Percentiles rank a stretch among this genome's conserved stretches.
phyloP scores from a whole-genome alignment of 1,139 yeast genomes.

The Lodderomyces orthopsilosis region DNA sequence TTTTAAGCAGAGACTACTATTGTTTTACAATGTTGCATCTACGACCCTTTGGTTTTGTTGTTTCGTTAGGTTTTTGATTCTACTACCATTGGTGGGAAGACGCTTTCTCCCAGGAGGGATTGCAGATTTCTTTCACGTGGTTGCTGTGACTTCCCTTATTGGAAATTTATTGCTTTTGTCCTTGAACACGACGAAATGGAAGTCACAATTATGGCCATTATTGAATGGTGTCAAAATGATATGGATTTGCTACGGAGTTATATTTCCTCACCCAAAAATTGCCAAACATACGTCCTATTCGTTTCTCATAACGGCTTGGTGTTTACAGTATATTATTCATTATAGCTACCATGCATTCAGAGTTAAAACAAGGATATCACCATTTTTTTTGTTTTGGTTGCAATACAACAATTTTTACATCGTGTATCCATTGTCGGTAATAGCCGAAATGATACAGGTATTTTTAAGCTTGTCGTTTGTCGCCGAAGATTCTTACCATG shows the following conservation, averaged over 20 bases:
- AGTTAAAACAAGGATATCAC: conserved; percentile 38
- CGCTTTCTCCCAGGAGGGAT: conserved; percentile 67
- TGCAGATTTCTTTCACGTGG: conserved; percentile 59
- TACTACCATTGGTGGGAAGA: conserved; percentile 61
- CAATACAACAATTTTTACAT: conserved; percentile 41
- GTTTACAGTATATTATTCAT: conserved; percentile 40
- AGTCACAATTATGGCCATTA: conserved; percentile 27
- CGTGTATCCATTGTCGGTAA: conserved; percentile 43
- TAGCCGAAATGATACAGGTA: conserved; percentile 52
- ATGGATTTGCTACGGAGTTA: conserved; percentile 45
- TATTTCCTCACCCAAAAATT: conserved; percentile 46
- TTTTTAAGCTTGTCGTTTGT: conserved; percentile 50
- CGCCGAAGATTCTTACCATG: conserved; percentile 31
- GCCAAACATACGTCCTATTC: conserved; percentile 52
- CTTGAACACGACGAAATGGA: conserved; percentile 8
- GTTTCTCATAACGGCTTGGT: conserved; percentile 45
- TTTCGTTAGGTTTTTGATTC: conserved; percentile 45
- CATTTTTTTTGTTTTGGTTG: conserved; percentile 32
- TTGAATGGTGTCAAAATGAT: conserved; percentile 33
- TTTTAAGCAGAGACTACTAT: conserved; percentile 28
- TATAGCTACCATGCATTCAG: conserved; percentile 49
- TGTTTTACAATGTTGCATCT: conserved; percentile 35
- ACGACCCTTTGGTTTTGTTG: conserved; percentile 54
- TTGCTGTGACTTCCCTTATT: conserved; percentile 33
- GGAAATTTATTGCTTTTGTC: conserved; percentile 25